These are phyloP conservation scores for Apiotrichum gracile DNA, from an alignment of 1,284 basidiomycete genomes.

Conservation along the genomic window DNA sequence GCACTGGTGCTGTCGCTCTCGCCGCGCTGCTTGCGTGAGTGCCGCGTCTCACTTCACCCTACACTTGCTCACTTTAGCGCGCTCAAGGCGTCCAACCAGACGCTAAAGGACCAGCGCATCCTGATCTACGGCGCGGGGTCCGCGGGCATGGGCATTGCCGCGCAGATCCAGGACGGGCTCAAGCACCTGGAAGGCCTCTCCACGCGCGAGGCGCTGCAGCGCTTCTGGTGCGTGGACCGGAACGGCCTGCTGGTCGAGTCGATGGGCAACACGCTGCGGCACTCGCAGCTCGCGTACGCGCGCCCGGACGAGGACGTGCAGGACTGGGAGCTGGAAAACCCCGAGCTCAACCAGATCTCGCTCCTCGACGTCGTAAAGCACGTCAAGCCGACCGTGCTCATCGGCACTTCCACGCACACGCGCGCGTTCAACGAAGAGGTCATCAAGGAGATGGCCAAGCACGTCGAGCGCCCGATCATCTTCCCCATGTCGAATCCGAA, in stretches of 20 bases:
- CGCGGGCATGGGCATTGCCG: conserved; percentile 69
- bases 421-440: conserved; percentile 77
- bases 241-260: conserved; percentile 48
- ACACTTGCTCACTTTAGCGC: conserved; percentile 34
- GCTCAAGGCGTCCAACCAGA: conserved; percentile 62
- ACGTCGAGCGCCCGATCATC: conserved; percentile 70
- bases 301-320: conserved; percentile 47
- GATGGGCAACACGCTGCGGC: conserved; percentile 44
- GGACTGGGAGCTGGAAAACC: conserved; percentile 33
- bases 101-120: conserved; percentile 66
- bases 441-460: conserved; percentile 60
- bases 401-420: conserved; percentile 74
- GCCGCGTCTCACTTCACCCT: neutral
- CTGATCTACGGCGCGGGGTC: conserved; percentile 75
- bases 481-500: conserved; percentile 78
- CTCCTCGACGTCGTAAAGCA: conserved; percentile 56
- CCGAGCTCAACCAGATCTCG: conserved; percentile 32
- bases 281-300: conserved; percentile 46
- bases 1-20: conserved; percentile 72
- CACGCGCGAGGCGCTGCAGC: conserved; percentile 57
- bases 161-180: conserved; percentile 65
- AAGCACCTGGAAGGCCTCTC: conserved; percentile 56
- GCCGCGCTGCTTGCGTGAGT: conserved; percentile 42
- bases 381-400: conserved; percentile 68
- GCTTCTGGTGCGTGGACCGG: conserved; percentile 58